A percentile compares a stretch with the other conserved stretches of the same genome.
Conservation (phyloP, 768 basidiomycete genomes). For the Candolleomyces efflorescens region DNA sequence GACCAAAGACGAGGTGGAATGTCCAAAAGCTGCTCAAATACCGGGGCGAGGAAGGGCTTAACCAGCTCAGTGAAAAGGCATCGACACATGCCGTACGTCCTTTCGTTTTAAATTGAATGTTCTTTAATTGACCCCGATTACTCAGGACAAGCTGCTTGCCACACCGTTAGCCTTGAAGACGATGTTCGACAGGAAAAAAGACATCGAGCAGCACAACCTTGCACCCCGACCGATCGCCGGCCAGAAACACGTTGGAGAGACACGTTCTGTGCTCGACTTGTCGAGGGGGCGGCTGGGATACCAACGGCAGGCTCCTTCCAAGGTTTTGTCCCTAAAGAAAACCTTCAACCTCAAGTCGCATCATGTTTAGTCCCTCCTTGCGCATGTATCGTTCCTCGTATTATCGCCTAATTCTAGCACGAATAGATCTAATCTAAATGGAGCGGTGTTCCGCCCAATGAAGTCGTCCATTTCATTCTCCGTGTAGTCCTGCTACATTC, state of each 20-base stretch:
- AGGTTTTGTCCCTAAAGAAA: constrained; percentile 23
- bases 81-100: constrained; percentile 61
- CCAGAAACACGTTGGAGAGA: constrained; percentile 54
- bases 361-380: constrained; percentile 5
- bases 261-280: constrained; percentile 48
- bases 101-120: neutral
- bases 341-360: constrained; percentile 30
- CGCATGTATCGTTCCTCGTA: neutral
- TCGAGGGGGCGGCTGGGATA: constrained; percentile 48
- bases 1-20: constrained; percentile 70
- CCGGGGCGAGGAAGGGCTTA: constrained; percentile 41
- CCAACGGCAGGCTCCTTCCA: constrained; percentile 17
- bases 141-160: constrained; percentile 65
- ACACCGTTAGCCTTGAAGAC: constrained; percentile 51
- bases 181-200: constrained; percentile 40
- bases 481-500: neutral
- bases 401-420: neutral
- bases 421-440: neutral
- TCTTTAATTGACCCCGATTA: neutral
- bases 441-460: neutral
- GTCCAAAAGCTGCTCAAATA: constrained; percentile 69
- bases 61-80: constrained; percentile 52
- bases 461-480: neutral
- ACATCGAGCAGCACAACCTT: constrained; percentile 24
- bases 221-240: constrained; percentile 44